Base-by-base conservation (phyloP, 768 basidiomycete genomes). In the Hygrophorus pudorinus region DNA sequence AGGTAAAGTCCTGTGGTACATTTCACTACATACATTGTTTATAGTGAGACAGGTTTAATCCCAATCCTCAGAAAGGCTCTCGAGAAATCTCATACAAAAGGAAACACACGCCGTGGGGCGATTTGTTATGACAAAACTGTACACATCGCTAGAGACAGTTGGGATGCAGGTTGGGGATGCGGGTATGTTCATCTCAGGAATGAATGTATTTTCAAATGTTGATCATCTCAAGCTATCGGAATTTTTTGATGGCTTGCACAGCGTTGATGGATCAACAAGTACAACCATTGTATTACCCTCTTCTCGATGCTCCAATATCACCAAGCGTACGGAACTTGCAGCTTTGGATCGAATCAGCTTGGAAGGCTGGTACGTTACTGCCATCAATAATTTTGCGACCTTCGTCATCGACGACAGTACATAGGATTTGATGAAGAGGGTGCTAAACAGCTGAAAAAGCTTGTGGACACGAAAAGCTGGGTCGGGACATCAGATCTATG, bases 401-500 rank as follows among this genome's bases (percentile, higher is more conserved):
- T 21, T 5, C 8, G 8, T 16, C 3, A 17, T 27, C 13, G 5
- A 18, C 16, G 21, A 5, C 16, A 12, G 27, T 29, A 20, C 5
- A 0, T 36, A 71, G 91, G 88, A 0, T 92, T 77, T 53, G 91
- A 96, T 56, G 55, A 56, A 16, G 72, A 81, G 47, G 91, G 92
- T 2, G 75, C 75, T 11, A 45, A 62, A 41, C 63, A 89, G 33
- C 64, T 91, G 7, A 69, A 73, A 18, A 67, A 58, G n/a, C 55
- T 76, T 8, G 70, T 61, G 49, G 78, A 71, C 1, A 83, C 79
- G 2, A 66, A 54, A 6, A 86, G 84, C 58, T 86, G 78, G 79
- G 81, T 94, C 37, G 91, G 91, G 13, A 85, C 88, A 8, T 73
- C 74, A 58, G 85, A 90, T 52, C 56, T 93, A 30, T 85, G 79